Conservation (phyloP, 2,329 filamentous ascomycete species). For the Lachnellula arida region DNA sequence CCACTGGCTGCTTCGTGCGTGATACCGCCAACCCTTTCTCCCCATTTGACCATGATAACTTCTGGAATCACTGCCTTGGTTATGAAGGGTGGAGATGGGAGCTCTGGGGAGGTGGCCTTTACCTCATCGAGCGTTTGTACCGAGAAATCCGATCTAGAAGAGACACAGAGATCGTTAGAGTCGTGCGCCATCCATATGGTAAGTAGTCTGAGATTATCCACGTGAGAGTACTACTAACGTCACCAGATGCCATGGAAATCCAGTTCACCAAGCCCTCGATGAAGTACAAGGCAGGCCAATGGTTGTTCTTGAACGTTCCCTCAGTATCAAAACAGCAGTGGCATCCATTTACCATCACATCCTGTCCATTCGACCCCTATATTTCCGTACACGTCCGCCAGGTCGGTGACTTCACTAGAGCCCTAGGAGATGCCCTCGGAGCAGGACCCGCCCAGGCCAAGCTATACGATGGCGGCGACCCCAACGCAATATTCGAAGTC, state of each 20-base stretch:
- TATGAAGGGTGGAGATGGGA: conserved; percentile 99
- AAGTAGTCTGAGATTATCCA: conserved; percentile 33
- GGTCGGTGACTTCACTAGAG: conserved; percentile 91
- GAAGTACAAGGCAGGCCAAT: conserved; percentile 97
- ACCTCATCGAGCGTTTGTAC: conserved; percentile 83
- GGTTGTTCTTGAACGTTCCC: conserved; percentile 93
- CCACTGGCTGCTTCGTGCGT: conserved; percentile 92
- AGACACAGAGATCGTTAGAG: conserved; percentile 83
- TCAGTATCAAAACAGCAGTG: conserved; percentile 86
- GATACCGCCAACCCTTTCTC: conserved; percentile 69
- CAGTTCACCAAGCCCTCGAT: conserved; percentile 96
- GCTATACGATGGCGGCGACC: conserved; percentile 85
- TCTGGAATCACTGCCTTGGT: conserved; percentile 91
- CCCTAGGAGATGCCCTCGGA: conserved; percentile 93
- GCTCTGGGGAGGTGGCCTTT: conserved; percentile 77
- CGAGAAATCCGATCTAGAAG: conserved; percentile 83
- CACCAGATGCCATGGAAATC: conserved; percentile 83
- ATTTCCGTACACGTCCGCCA: conserved; percentile 92
- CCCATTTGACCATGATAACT: conserved; percentile 74
- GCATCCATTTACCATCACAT: conserved; percentile 99
- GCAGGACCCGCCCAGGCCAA: conserved; percentile 83
- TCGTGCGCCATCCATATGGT: conserved; percentile 94
- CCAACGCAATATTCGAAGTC: conserved; percentile 96
- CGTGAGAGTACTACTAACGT: conserved; percentile 27
- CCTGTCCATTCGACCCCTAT: conserved; percentile 92